Conservation (phyloP, 2,329 filamentous ascomycete species). For the Diaporthe humulicola region DNA sequence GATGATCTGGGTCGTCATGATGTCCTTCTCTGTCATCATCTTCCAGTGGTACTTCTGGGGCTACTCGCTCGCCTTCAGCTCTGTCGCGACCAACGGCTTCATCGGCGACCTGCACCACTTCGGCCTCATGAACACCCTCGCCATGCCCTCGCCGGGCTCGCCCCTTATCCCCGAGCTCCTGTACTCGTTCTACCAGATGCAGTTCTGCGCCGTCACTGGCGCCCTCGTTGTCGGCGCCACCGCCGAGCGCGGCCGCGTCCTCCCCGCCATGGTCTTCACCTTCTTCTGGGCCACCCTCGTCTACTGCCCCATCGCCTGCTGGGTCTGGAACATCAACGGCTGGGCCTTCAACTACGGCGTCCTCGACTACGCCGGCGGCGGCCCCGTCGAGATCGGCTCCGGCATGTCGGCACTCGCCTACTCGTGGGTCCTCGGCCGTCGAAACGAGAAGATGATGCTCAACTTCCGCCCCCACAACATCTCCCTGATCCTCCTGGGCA, state of each 20-base stretch:
- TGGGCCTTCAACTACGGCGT: constrained; percentile 94
- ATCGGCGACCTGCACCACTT: constrained; percentile 94
- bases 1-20: constrained; percentile 98
- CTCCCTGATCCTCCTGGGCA: constrained; percentile 94
- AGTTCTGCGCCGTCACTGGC: constrained; percentile 95
- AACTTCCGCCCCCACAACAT: constrained; percentile 99
- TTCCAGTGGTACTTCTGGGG: constrained; percentile 99
- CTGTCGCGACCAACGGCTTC: constrained; percentile 84
- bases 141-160: constrained; percentile 86
- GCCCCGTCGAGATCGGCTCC: constrained; percentile 96
- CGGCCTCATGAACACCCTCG: constrained; percentile 87
- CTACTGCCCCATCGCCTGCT: constrained; percentile 96
- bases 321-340: constrained; percentile 95
- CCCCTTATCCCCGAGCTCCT: constrained; percentile 90
- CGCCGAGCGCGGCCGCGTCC: constrained; percentile 91
- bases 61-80: constrained; percentile 93
- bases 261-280: constrained; percentile 94
- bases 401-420: constrained; percentile 95
- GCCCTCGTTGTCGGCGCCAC: constrained; percentile 93
- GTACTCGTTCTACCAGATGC: constrained; percentile 98
- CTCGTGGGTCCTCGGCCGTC: constrained; percentile 93
- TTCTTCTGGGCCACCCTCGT: constrained; percentile 98
- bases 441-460: constrained; percentile 99
- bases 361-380: constrained; percentile 95
- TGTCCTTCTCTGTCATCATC: constrained; percentile 87